These are phyloP conservation scores for Pseudogymnoascus sp. DNA, from an alignment of 2,329 filamentous ascomycete species.

Conservation along the genomic window DNA sequence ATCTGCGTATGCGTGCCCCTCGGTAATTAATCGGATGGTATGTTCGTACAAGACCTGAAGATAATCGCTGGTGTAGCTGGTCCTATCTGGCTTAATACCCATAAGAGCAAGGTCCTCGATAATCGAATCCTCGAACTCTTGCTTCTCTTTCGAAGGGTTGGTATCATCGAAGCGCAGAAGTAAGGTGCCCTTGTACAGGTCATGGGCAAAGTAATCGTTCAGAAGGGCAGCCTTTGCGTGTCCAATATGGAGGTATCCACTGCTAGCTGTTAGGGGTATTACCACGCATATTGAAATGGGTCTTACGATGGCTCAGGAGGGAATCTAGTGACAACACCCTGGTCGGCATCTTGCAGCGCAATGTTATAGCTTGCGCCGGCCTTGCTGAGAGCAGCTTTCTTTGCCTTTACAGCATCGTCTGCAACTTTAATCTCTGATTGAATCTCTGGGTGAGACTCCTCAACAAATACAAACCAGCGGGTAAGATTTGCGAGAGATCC, in stretches of 20 bases:
- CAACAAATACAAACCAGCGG: conserved; percentile 82
- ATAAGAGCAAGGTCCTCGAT: conserved; percentile 84
- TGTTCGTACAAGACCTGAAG: conserved; percentile 87
- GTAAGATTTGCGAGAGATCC: conserved; percentile 66
- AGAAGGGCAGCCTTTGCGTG: conserved; percentile 90
- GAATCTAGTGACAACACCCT: conserved; percentile 87
- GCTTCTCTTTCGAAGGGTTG: conserved; percentile 94
- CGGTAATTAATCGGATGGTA: conserved; percentile 74
- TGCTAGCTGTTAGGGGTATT: conserved; percentile 12
- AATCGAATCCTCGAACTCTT: conserved; percentile 91
- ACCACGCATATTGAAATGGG: conserved; percentile 4
- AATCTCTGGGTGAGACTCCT: conserved; percentile 71
- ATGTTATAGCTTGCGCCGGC: conserved; percentile 85
- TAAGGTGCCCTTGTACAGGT: conserved; percentile 84
- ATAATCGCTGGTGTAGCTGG: conserved; percentile 91
- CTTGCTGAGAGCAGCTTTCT: conserved; percentile 60
- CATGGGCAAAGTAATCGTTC: conserved; percentile 94
- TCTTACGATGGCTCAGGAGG: conserved; percentile 81
- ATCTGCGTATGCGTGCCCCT: conserved; percentile 86
- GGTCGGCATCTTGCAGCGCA: conserved; percentile 71
- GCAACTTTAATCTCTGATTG: conserved; percentile 60
- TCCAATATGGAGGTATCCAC: conserved; percentile 85
- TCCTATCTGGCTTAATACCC: conserved; percentile 79
- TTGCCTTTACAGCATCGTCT: conserved; percentile 59
- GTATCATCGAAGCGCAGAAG: conserved; percentile 94